Evolutionary conservation across 345 rosid genomes (phyloP).

Genomic region (Anacardium occidentale): DNA sequence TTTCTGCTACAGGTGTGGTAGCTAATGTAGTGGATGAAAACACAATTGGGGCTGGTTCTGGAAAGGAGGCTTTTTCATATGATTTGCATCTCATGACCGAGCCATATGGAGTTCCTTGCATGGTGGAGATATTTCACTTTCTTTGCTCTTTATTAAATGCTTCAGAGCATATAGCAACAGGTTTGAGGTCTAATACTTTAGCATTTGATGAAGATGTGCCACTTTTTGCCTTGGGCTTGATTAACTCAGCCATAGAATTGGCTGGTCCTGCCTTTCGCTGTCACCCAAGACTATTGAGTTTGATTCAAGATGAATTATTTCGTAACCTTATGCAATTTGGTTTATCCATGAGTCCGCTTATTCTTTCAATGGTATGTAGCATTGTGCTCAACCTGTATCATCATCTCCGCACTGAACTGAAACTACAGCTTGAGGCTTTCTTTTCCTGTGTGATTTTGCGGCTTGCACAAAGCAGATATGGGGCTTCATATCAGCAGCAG

Average conservation of each 20-base stretch:
- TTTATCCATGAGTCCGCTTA: constrained; percentile 71
- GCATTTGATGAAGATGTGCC: constrained; percentile 83
- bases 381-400: constrained; percentile 71
- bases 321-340: constrained; percentile 76
- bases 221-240: constrained; percentile 70
- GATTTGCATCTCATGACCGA: constrained; percentile 45
- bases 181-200: constrained; percentile 55
- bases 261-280: constrained; percentile 51
- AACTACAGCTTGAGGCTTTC: constrained; percentile 73
- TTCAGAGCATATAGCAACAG: constrained; percentile 46
- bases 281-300: constrained; percentile 50
- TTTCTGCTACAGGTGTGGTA: neutral
- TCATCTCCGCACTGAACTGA: constrained; percentile 58
- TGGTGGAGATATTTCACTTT: constrained; percentile 73
- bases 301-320: constrained; percentile 71
- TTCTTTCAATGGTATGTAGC: constrained; percentile 74
- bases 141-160: constrained; percentile 64
- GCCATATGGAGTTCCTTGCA: constrained; percentile 71
- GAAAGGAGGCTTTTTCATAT: constrained; percentile 37
- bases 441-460: constrained; percentile 67
- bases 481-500: constrained; percentile 73
- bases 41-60: constrained; percentile 27
- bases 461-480: constrained; percentile 63
- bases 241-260: constrained; percentile 65
- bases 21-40: constrained; percentile 31